Base-by-base conservation (phyloP, 495 filamentous ascomycete genomes). In the Aspergillus panamensis region DNA sequence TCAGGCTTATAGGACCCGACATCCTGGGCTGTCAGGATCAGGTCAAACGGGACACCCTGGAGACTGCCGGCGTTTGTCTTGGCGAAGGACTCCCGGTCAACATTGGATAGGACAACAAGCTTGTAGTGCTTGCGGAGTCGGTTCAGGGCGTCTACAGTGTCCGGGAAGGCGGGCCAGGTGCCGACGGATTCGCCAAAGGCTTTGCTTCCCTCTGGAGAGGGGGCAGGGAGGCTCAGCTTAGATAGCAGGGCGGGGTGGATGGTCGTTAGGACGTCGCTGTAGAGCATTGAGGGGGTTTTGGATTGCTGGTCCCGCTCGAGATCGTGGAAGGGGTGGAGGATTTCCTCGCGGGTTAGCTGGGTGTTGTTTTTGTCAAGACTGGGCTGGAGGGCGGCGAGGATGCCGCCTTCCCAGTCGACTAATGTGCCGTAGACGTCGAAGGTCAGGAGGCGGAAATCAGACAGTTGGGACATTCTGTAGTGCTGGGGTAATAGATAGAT, bases 341-440 rank as follows among this genome's bases (percentile, higher is more conserved):
- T 66, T 48, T 73, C 65, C 52, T 73, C 62, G 52, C 73, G 74
- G 0, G 79, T 68, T 67, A 80, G 73, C 25, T 25, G 25, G 5
- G 39, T 10, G 14, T 17, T 58, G 9, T 77, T 69, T 20, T 69
- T 68, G 16, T 68, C 51, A 42, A 80, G 64, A n/a, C 80, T 66
- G 1, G 82, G 80, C 30, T 66, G 57, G 8, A 81, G 61, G 5
- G 72, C 69, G 3, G 57, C 30, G 31, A 76, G 61, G 21, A 80
- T 74, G 32, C 76, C 77, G 6, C 48, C 55, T 68, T 91, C 82
- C 87, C 87, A 90, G 77, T 92, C 87, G 49, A 93, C 84, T 21
- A 92, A 80, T 0, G 90, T 95, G 68, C 89, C 87, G 69, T 90
- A 93, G 77, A 88, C 83, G 69, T 95, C 89, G 74, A 95, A 94